These are phyloP conservation scores for Fusarium kyushuense DNA, from an alignment of 2,329 filamentous ascomycete genomes.

Conservation along the genomic window DNA sequence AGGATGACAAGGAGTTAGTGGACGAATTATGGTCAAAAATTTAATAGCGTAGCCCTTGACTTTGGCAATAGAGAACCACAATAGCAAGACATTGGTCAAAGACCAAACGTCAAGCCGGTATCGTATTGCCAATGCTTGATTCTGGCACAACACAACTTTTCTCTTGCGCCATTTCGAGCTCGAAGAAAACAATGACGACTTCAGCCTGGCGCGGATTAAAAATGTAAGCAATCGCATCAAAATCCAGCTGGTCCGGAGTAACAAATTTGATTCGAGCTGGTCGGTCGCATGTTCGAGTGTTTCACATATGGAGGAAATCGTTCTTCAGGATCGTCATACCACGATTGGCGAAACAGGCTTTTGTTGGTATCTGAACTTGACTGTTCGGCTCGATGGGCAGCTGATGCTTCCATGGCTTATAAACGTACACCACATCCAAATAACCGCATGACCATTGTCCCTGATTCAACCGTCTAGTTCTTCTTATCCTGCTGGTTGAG, in stretches of 20 bases:
- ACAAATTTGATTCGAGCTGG: background rate
- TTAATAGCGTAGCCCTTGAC: background rate
- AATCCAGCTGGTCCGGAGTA: background rate
- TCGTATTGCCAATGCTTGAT: no score
- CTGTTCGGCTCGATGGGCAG: constrained; percentile 43
- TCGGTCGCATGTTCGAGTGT: background rate
- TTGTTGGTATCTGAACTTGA: constrained; percentile 45
- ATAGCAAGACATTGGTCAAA: background rate
- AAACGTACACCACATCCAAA: constrained; percentile 54
- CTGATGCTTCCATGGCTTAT: constrained; percentile 45
- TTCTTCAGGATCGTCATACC: constrained; percentile 33
- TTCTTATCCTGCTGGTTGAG: constrained; percentile 58
- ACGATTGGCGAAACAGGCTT: constrained; percentile 41
- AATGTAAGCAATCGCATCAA: background rate
- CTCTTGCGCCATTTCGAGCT: background rate
- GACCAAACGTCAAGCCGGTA: no score
- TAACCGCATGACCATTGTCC: constrained; percentile 40
- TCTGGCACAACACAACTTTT: no score
- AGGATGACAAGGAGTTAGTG: background rate
- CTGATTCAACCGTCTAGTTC: constrained; percentile 48
- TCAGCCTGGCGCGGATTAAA: background rate
- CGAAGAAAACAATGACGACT: background rate
- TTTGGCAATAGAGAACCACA: background rate
- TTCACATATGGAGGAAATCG: constrained; percentile 25
- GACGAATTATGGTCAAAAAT: background rate